A percentile compares a stretch with the other conserved stretches of the same genome.
Evolutionary conservation across 1,284 basidiomycete species (phyloP).

Genomic region (Pseudozyma tsukubaensis): DNA sequence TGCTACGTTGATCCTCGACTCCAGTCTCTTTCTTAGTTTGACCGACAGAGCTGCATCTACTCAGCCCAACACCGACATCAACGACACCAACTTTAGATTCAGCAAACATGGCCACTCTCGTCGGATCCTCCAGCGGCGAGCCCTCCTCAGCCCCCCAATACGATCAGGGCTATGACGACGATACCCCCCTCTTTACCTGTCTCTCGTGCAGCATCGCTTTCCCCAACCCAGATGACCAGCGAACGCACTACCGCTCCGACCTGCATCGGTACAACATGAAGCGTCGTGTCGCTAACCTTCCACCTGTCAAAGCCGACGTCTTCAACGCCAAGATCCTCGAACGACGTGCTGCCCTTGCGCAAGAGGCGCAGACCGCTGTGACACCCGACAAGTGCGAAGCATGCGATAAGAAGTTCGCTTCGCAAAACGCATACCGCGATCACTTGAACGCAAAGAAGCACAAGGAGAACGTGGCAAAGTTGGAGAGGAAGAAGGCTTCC

Average conservation of each 20-base stretch:
- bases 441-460: constrained; percentile 92
- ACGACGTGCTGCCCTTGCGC: constrained; percentile 39
- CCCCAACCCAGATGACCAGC: constrained; percentile 83
- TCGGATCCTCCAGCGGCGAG: constrained; percentile 31
- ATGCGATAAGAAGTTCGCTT: constrained; percentile 85
- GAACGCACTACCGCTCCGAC: constrained; percentile 91
- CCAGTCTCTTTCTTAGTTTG: neutral
- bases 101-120: constrained; percentile 37
- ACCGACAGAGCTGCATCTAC: neutral
- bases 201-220: constrained; percentile 93
- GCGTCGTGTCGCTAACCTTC: constrained; percentile 88
- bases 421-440: constrained; percentile 87
- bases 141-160: constrained; percentile 27
- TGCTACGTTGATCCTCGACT: neutral
- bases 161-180: constrained; percentile 44
- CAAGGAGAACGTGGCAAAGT: constrained; percentile 79
- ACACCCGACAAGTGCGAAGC: constrained; percentile 39
- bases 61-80: neutral
- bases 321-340: constrained; percentile 90
- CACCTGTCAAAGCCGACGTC: constrained; percentile 81
- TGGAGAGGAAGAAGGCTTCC: constrained; percentile 21
- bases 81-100: neutral
- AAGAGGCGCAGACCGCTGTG: constrained; percentile 34
- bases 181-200: constrained; percentile 76
- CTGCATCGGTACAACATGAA: constrained; percentile 99